Percentiles rank a stretch among this genome's conserved stretches.
Conservation (phyloP, 2,329 filamentous ascomycete species). For the Fusarium palustre region DNA sequence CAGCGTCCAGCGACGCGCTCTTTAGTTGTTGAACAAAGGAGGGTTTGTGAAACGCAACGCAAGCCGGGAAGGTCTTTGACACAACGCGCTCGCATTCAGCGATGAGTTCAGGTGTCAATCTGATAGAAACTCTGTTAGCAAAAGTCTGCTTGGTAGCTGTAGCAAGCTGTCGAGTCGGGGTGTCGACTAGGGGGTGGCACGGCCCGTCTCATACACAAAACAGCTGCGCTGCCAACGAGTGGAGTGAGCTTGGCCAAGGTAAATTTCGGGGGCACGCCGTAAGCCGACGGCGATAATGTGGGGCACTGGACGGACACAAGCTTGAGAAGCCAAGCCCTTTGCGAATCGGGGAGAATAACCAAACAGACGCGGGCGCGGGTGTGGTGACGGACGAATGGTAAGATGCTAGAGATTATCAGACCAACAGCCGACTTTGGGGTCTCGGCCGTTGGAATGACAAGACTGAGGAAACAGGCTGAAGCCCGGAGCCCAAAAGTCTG, state of each 20-base stretch:
- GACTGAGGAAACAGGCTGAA: constrained; percentile 31
- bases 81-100: constrained; percentile 71
- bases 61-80: constrained; percentile 70
- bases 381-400: constrained; percentile 37
- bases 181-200: constrained; percentile 37
- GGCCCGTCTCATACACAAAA: constrained; percentile 37
- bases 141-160: constrained; percentile 2
- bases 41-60: constrained; percentile 72
- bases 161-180: constrained; percentile 11
- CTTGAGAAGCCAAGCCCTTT: constrained; percentile 18
- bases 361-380: constrained; percentile 34
- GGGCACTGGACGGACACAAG: constrained; percentile 25
- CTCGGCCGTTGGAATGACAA: constrained; percentile 38
- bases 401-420: constrained; percentile 28
- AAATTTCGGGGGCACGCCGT: constrained; percentile 42
- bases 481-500: constrained; percentile 24
- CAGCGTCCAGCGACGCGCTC: constrained; percentile 65
- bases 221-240: background rate
- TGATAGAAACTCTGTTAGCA: constrained; percentile 48
- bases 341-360: constrained; percentile 29
- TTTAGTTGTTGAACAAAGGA: constrained; percentile 71
- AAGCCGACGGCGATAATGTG: constrained; percentile 44
- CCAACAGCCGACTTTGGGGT: constrained; percentile 28
- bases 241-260: constrained; percentile 13
- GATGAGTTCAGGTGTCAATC: constrained; percentile 68